These are phyloP conservation scores for Fusarium sp. DNA, from an alignment of 2,329 filamentous ascomycete genomes.

Conservation along the genomic window DNA sequence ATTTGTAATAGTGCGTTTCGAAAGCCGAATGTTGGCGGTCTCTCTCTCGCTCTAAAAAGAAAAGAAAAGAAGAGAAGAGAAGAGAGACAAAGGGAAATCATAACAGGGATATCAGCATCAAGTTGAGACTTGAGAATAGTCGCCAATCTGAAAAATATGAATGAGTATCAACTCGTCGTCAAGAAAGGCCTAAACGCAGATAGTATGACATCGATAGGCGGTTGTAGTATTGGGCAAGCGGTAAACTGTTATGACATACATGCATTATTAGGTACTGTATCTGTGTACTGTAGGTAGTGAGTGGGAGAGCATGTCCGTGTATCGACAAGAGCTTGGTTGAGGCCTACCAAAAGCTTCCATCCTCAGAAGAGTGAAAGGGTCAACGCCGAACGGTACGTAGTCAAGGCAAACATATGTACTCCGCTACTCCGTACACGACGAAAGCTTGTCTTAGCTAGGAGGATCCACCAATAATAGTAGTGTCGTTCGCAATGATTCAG, in stretches of 20 bases:
- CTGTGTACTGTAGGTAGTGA: no score
- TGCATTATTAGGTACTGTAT: no score
- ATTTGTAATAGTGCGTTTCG: conserved; percentile 20
- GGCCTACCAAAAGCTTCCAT: conserved; percentile 9
- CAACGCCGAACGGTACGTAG: background rate
- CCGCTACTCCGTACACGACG: background rate
- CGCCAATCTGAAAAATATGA: background rate
- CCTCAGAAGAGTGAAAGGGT: background rate
- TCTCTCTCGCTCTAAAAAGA: background rate
- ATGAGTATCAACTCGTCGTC: background rate
- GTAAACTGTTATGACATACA: background rate
- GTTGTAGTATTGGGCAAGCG: background rate
- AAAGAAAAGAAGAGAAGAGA: background rate
- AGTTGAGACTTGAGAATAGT: background rate
- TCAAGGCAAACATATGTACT: background rate
- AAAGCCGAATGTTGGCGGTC: background rate
- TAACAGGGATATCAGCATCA: background rate
- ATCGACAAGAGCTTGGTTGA: conserved; percentile 3
- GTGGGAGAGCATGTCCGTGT: no score
- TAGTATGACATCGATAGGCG: background rate
- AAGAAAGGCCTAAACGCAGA: background rate
- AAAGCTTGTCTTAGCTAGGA: conserved; percentile 36
- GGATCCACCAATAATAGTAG: conserved; percentile 16
- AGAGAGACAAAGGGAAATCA: background rate
- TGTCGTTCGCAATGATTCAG: conserved; percentile 28